Evolutionary conservation across 768 basidiomycete genomes (phyloP), one percentile per base, ranked within the genome.

Genomic region (Pleurotus sapidus): DNA sequence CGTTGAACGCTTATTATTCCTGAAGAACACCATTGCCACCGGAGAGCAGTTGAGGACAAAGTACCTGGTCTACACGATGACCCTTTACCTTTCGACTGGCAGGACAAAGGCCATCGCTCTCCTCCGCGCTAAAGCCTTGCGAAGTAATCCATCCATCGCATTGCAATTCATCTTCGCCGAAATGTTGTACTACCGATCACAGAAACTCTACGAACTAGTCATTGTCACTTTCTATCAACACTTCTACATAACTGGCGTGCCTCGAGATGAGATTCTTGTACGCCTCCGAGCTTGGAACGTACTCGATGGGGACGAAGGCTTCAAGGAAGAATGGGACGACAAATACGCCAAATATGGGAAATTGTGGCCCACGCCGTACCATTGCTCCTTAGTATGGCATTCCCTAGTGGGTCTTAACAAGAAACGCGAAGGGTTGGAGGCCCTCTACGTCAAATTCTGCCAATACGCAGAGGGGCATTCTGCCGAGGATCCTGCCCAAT

Each of bases 241-340:
- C 54, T 88, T 86, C 62, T 77, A 76, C 55, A 59, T 75, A 5
- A 68, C 75, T 38, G 86, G 83, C 12, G 70, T 89, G n/a, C 85
- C 87, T 27, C 54, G 71, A 37, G 65, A 71, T 7, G 66, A 71
- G 0, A 57, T 80, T 12, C 47, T 76, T 1, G 15, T 30, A 7
- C 57, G 56, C 4, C 51, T 59, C 30, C 37, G 8, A 58, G 37
- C 2, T 61, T 57, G 57, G 38, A 43, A 37, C 39, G 34, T 20
- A 27, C 37, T 55, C 42, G 39, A 49, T 7, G 58, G 63, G 37
- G 59, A 53, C 39, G 39, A 55, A 3, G 59, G 57, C 45, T 50
- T 60, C 7, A 27, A 53, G 61, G 24, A 59, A 34, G 47, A 30
- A 55, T 34, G 30, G 30, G 30, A 34, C 4, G 30, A 34, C 30